These are phyloP conservation scores for Penicillium psychrosexuale DNA, from an alignment of 2,329 filamentous ascomycete species.

Conservation along the genomic window DNA sequence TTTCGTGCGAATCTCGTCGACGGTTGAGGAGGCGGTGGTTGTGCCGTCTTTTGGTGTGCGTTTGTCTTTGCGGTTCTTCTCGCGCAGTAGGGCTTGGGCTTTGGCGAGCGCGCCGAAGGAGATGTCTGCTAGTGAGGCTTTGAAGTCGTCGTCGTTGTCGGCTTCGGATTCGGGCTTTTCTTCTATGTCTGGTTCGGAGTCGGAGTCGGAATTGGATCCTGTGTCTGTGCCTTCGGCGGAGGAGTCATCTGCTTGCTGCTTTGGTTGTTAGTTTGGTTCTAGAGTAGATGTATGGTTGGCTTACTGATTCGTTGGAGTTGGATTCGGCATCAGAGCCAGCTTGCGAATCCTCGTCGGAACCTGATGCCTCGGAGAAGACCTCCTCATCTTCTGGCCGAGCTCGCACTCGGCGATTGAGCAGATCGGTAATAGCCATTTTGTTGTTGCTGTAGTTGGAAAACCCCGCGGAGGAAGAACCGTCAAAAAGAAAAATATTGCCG, in stretches of 20 bases:
- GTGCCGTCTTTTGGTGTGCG: conserved; percentile 16
- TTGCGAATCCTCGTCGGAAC: conserved; percentile 21
- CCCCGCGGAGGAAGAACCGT: conserved; percentile 5
- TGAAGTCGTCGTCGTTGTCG: conserved; percentile 35
- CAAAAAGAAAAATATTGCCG: conserved; percentile 30
- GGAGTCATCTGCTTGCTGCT: conserved; percentile 3
- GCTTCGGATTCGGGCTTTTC: conserved; percentile 25
- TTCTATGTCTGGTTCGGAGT: conserved; percentile 28
- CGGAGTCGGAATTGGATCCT: conserved; percentile 36
- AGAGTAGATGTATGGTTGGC: not conserved
- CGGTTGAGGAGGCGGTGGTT: conserved; percentile 13
- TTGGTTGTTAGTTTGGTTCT: not conserved
- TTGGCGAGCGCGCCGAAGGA: conserved; percentile 89
- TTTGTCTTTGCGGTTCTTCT: conserved; percentile 32
- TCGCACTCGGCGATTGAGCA: conserved; percentile 44
- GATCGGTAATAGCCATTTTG: conserved; percentile 38
- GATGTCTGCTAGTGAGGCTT: conserved; percentile 55
- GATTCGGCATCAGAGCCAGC: conserved; percentile 18
- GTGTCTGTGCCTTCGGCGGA: conserved; percentile 15
- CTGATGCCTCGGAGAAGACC: conserved; percentile 29
- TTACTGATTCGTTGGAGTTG: conserved; percentile 18
- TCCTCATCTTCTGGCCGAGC: conserved; percentile 43
- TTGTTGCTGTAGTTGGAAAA: conserved; percentile 5
- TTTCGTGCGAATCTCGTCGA: conserved; percentile 40
- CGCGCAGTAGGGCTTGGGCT: conserved; percentile 68